Evolutionary conservation across 2,329 filamentous ascomycete species (phyloP).

Genomic region (Thelonectria rubi): DNA sequence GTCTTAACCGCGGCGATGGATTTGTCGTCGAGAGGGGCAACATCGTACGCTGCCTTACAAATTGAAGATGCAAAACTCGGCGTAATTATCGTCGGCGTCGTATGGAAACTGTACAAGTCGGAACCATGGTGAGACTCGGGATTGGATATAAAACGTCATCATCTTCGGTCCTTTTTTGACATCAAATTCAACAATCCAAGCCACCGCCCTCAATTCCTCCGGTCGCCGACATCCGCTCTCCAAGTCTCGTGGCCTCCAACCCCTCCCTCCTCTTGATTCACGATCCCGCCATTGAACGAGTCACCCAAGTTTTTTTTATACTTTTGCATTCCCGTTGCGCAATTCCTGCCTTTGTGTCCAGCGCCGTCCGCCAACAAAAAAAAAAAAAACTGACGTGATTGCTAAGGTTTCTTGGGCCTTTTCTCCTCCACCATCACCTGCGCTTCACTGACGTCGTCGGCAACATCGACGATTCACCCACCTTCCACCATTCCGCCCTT

Average conservation of each 20-base stretch:
- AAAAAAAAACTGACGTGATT: constrained; percentile 1
- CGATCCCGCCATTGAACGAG: neutral
- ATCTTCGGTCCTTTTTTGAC: constrained; percentile 1
- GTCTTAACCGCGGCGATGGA: neutral
- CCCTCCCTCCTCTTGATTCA: neutral
- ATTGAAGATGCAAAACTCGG: constrained; percentile 8
- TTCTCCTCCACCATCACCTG: neutral
- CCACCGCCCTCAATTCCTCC: neutral
- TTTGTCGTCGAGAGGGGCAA: constrained; percentile 11
- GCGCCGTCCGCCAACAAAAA: neutral
- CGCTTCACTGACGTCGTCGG: neutral
- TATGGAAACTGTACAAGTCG: neutral
- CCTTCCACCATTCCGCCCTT: constrained; percentile 23
- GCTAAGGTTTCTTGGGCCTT: constrained; percentile 2
- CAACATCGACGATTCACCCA: neutral
- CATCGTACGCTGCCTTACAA: constrained; percentile 8
- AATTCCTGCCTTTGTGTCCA: neutral
- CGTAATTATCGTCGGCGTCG: neutral
- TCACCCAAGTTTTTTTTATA: neutral
- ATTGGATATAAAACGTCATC: constrained; percentile 11
- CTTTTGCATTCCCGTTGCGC: neutral
- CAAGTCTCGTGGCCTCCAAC: neutral
- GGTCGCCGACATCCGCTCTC: neutral
- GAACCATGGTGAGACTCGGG: neutral
- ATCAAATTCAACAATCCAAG: neutral